A percentile compares a stretch with the other conserved stretches of the same genome.
These are phyloP conservation scores for Acacia concinna DNA, from an alignment of 331 rosid species.

Conservation along the genomic window DNA sequence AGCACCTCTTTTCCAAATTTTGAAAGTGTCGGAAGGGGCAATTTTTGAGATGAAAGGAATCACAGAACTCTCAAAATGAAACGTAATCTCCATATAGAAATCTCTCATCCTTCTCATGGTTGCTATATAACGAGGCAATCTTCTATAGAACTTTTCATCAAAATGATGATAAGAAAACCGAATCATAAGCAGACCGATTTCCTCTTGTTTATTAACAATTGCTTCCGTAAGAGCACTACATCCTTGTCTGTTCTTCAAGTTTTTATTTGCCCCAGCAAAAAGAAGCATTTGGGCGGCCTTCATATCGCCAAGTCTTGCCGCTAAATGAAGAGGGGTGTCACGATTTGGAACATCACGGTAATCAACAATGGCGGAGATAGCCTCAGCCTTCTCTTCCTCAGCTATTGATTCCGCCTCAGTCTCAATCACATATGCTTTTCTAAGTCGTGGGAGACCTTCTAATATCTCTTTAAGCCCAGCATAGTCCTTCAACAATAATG, in stretches of 20 bases:
- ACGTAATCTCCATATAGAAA: slow-evolving; percentile 92
- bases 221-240: slow-evolving; percentile 92
- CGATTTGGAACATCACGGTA: slow-evolving; percentile 79
- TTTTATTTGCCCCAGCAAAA: slow-evolving; percentile 74
- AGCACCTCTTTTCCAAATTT: slow-evolving; percentile 93
- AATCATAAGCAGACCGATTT: slow-evolving; percentile 61
- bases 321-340: slow-evolving; percentile 88
- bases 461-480: slow-evolving; percentile 55
- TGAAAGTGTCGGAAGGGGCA: slow-evolving; percentile 95
- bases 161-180: slow-evolving; percentile 56
- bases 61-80: slow-evolving; percentile 94
- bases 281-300: slow-evolving; percentile 66
- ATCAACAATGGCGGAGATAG: slow-evolving; percentile 61
- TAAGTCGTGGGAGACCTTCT: slow-evolving; percentile 55
- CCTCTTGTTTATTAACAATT: slow-evolving; percentile 62
- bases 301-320: slow-evolving; percentile 69
- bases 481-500: slow-evolving; percentile 65
- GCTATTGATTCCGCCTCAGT: slow-evolving; percentile 68
- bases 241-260: slow-evolving; percentile 80
- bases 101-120: slow-evolving; percentile 81
- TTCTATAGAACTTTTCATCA: slow-evolving; percentile 68
- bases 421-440: slow-evolving; percentile 54
- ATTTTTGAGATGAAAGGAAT: slow-evolving; percentile 95
- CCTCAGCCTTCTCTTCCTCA: slow-evolving; percentile 76
- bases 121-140: slow-evolving; percentile 80